Evolutionary conservation across 352 stramenopile species (phyloP).

Genomic region (Phytophthora palmivora): DNA sequence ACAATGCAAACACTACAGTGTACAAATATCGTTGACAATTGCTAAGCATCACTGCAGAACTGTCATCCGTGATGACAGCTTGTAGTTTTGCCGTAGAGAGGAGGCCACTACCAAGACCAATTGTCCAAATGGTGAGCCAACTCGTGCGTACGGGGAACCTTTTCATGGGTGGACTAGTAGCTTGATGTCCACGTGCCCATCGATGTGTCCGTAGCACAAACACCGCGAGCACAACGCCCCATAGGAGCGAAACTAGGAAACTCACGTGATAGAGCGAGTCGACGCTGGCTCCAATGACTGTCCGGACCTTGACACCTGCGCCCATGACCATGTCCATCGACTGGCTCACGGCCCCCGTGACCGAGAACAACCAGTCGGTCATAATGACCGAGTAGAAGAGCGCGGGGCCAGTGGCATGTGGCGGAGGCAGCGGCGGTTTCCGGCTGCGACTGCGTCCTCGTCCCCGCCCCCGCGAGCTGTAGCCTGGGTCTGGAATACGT

Average conservation of each 20-base stretch:
- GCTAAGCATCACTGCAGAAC: slow-evolving; percentile 1
- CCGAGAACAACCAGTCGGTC: slow-evolving; percentile 63
- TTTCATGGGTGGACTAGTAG: slow-evolving; percentile 25
- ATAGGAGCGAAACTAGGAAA: slow-evolving; percentile 58
- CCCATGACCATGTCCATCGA: slow-evolving; percentile 65
- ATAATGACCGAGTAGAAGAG: slow-evolving; percentile 67
- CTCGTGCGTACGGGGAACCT: slow-evolving; percentile 53
- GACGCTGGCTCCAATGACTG: slow-evolving; percentile 49
- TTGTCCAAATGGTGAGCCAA: slow-evolving; percentile 56
- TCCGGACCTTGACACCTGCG: slow-evolving; percentile 39
- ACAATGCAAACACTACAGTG: slow-evolving; percentile 41
- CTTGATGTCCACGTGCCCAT: slow-evolving; percentile 7
- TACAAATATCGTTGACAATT: slow-evolving; percentile 42
- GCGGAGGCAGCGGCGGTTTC: slow-evolving; percentile 29
- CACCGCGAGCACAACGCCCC: slow-evolving; percentile 51
- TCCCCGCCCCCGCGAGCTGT: slow-evolving; percentile 5
- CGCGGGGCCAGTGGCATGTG: slow-evolving; percentile 45
- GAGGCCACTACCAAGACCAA: slow-evolving; percentile 50
- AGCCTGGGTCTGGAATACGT: slow-evolving; percentile 37
- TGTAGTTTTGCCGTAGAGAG: slow-evolving; percentile 46
- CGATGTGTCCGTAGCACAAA: slow-evolving; percentile 51
- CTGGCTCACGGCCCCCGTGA: slow-evolving; percentile 57
- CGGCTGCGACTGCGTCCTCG: slow-evolving; percentile 20
- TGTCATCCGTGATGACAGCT: slow-evolving; percentile 28
- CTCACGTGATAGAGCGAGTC: slow-evolving; percentile 45